Evolutionary conservation across 2,329 filamentous ascomycete genomes (phyloP).

Genomic region (Amauroascus verrucosus): DNA sequence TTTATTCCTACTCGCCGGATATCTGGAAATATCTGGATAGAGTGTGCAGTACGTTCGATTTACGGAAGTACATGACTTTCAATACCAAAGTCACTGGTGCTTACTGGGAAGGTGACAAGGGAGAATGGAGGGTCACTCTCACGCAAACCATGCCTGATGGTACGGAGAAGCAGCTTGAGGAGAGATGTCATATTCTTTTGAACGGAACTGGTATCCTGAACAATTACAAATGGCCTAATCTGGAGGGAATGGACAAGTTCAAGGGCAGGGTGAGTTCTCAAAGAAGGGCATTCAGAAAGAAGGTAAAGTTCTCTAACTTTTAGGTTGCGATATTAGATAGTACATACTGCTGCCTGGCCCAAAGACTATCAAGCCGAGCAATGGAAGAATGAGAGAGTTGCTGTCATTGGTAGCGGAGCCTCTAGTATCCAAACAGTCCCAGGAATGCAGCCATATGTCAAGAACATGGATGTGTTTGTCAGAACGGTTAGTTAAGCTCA

Average conservation of each 20-base stretch:
- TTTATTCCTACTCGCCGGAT: constrained; percentile 39
- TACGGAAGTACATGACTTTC: constrained; percentile 46
- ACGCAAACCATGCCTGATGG: constrained; percentile 30
- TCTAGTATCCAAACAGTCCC: constrained; percentile 37
- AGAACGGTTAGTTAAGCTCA: constrained; percentile 20
- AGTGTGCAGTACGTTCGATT: constrained; percentile 40
- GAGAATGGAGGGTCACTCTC: constrained; percentile 43
- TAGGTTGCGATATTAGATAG: constrained; percentile 20
- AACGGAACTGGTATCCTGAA: constrained; percentile 34
- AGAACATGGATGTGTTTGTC: constrained; percentile 31
- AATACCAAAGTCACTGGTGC: constrained; percentile 39
- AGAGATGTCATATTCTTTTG: constrained; percentile 29
- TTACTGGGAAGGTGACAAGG: constrained; percentile 41
- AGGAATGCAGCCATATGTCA: constrained; percentile 31
- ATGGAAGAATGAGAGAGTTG: constrained; percentile 31
- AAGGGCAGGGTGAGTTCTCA: constrained; percentile 28
- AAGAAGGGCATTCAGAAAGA: neutral
- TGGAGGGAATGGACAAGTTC: constrained; percentile 40
- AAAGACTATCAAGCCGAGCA: constrained; percentile 34
- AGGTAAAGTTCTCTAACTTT: neutral
- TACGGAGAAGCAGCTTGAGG: constrained; percentile 25
- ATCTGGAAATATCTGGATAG: constrained; percentile 42
- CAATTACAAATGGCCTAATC: constrained; percentile 38
- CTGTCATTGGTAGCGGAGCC: constrained; percentile 28
- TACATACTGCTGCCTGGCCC: constrained; percentile 40